phyloP scores from a whole-genome alignment of 2,329 filamentous ascomycete species.

The Colletotrichum caudatum region DNA sequence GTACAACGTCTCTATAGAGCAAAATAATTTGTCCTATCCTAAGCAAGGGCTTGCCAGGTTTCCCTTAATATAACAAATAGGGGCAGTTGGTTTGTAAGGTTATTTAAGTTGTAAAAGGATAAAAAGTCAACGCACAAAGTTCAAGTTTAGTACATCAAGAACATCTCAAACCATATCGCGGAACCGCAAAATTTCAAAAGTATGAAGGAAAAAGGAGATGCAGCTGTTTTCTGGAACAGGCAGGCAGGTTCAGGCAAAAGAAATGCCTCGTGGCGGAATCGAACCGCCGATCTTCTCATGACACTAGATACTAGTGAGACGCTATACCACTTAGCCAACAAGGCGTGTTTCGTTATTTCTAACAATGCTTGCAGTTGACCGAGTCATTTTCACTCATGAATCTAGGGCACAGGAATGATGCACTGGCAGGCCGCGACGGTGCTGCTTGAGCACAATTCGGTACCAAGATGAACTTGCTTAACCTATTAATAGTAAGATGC shows the following conservation, averaged over 20 bases:
- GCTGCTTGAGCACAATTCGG: too few relatives aligned
- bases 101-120: too few relatives aligned
- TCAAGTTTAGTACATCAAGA: too few relatives aligned
- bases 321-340: constrained; percentile 42
- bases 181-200: not conserved
- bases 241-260: too few relatives aligned
- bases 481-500: not conserved
- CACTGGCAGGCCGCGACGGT: constrained; percentile 1
- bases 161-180: accelerated
- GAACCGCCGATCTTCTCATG: constrained; percentile 41
- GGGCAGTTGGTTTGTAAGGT: too few relatives aligned
- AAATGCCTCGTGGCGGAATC: constrained; percentile 39
- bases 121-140: too few relatives aligned
- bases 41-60: too few relatives aligned
- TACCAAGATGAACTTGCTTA: not conserved
- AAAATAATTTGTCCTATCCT: too few relatives aligned
- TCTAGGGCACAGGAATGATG: accelerated
- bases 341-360: not conserved
- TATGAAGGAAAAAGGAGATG: too few relatives aligned
- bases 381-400: not conserved
- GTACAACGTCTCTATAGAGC: not conserved
- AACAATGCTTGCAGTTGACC: not conserved
- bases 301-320: constrained; percentile 37
- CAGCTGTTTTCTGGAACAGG: too few relatives aligned
- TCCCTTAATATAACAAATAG: too few relatives aligned